phyloP scores from a whole-genome alignment of 805 yeast genomes.

The Hanseniaspora jakobsenii region DNA sequence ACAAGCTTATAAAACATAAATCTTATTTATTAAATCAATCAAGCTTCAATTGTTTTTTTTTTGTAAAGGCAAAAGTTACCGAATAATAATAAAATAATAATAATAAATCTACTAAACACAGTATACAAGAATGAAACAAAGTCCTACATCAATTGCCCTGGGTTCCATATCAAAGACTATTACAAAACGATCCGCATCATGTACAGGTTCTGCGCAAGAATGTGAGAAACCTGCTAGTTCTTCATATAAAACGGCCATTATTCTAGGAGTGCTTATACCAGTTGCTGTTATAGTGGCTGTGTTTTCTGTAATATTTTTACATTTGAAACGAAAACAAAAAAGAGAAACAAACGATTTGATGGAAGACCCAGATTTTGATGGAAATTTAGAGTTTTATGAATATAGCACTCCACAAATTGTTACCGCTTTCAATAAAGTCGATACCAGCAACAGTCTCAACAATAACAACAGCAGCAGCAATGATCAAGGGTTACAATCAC shows the following conservation, averaged over 20 bases:
- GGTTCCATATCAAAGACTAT: not conserved
- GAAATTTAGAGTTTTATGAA: constrained; percentile 15
- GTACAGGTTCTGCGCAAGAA: constrained; percentile 9
- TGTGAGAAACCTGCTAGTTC: constrained; percentile 15
- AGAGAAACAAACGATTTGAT: constrained; percentile 11
- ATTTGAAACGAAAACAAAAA: constrained; percentile 6
- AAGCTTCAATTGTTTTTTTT: no score
- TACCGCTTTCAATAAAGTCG: not conserved
- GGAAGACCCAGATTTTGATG: constrained; percentile 15
- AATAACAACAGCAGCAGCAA: not conserved
- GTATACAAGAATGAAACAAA: not conserved
- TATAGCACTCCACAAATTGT: constrained; percentile 14
- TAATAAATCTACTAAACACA: no score
- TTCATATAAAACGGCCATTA: constrained; percentile 8
- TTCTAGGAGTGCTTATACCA: constrained; percentile 13
- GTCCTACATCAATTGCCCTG: not conserved
- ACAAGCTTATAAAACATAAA: no score
- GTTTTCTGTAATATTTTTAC: constrained; percentile 8
- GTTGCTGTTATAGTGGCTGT: constrained; percentile 10
- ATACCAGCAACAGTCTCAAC: not conserved
- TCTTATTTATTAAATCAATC: no score
- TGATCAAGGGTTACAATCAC: constrained; percentile 1
- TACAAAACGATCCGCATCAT: constrained; percentile 7
- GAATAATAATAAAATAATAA: no score
- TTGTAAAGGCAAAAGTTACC: no score